Base-by-base conservation (phyloP, 108 stramenopile genomes). In the Skeletonema costatum region DNA sequence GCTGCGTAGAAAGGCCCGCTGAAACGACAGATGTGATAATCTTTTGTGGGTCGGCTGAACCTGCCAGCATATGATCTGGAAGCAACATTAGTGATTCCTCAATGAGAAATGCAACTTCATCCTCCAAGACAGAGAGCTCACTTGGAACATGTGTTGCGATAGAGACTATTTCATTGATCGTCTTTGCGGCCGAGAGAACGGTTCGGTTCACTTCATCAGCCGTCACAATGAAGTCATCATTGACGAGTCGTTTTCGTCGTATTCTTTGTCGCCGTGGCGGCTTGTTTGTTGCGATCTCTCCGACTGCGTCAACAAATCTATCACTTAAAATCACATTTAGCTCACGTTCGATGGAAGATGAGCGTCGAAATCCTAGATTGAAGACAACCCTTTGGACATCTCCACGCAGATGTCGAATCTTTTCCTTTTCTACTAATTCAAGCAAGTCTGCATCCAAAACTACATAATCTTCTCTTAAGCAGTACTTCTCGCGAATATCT, bases 31-130 rank as follows among this genome's bases (percentile, higher is more conserved):
- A 60, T 25, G 60, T 32, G 6, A 16, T 61, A 29, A 39, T 59
- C 36, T 56, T 68, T 5, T 19, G 32, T 7, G 51, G 9, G n/a
- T 69, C 19, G 13, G 53, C 10, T 32, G 68, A 12, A 38, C 32
- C 29, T 14, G 30, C 70, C 9, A 39, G 36, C 70, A 70, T 42
- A 12, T 21, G 4, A 41, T 25, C 44, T 6, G 78, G 78, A 2
- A 68, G 62, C 41, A 80, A 53, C 21, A 80, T 62, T 10, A 80
- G 50, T 25, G 73, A 74, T 60, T 80, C 79, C 39, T 80, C 79
- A 32, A 48, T 50, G 11, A 79, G 60, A 66, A 66, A 75, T 10
- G 66, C 75, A 59, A 75, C 30, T 44, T 75, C 75, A 42, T 75
- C 66, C 33, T 75, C 75, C 10, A 33, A 21, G 4, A 35, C 12